Conservation (phyloP, 2,329 filamentous ascomycete genomes). For the Ceratocystis papillata region DNA sequence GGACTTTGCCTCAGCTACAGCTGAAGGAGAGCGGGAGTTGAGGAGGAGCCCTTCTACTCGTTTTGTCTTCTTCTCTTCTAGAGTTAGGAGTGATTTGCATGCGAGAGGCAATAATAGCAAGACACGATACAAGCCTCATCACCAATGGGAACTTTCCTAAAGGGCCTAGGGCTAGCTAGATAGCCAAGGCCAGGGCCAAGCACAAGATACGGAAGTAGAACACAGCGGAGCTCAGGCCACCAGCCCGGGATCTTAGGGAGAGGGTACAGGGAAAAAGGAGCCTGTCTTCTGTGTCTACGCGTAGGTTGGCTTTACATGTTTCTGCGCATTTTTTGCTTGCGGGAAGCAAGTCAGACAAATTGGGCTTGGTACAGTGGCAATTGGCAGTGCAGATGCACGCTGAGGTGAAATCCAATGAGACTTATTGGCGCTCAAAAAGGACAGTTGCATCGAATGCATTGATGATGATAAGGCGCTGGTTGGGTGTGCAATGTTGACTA, state of each 20-base stretch:
- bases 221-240: neutral
- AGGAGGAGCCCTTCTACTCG: neutral
- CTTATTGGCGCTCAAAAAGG: neutral
- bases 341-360: neutral
- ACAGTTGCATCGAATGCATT: neutral
- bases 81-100: neutral
- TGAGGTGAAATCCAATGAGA: neutral
- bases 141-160: neutral
- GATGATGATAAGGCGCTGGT: neutral
- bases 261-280: too few species aligned
- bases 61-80: neutral
- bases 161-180: neutral
- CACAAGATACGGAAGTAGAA: neutral
- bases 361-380: neutral
- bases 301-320: neutral
- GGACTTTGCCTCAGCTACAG: conserved; percentile 10
- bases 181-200: neutral
- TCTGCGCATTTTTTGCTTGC: neutral
- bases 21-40: neutral
- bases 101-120: neutral
- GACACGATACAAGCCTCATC: neutral
- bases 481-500: too few species aligned
- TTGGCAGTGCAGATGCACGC: conserved; percentile 1
- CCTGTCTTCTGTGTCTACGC: too few species aligned
- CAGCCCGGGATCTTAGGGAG: neutral